Evolutionary conservation across 2,329 filamentous ascomycete genomes (phyloP).

Genomic region (Madurella fahalii): DNA sequence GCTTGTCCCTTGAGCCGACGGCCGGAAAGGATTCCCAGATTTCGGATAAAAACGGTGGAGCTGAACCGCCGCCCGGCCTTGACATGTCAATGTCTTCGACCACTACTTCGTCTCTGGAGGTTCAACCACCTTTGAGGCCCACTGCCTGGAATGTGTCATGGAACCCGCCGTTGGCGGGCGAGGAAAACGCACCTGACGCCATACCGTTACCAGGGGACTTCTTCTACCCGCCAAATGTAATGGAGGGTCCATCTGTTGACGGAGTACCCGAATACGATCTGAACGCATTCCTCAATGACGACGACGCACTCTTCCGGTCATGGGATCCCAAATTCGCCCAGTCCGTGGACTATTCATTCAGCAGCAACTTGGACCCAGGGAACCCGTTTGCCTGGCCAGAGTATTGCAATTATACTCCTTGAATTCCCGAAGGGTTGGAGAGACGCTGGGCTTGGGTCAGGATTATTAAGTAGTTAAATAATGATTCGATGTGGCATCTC

Average conservation of each 20-base stretch:
- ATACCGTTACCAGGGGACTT: conserved; percentile 6
- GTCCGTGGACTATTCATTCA: conserved; percentile 23
- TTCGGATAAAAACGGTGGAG: background rate
- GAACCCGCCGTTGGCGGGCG: background rate
- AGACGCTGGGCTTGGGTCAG: too few relatives aligned
- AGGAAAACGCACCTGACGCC: background rate
- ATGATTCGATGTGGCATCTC: too few relatives aligned
- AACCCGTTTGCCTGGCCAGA: conserved; percentile 23
- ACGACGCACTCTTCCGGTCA: conserved; percentile 19
- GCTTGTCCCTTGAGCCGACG: background rate
- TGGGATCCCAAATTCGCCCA: conserved; percentile 21
- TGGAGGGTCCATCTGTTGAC: background rate
- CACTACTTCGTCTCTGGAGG: background rate
- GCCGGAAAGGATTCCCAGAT: background rate
- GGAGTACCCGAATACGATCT: background rate
- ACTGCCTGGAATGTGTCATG: background rate
- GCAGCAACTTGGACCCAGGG: conserved; percentile 22
- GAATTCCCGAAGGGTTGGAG: background rate
- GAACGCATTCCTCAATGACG: conserved; percentile 9
- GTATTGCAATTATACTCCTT: conserved; percentile 7
- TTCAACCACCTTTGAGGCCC: background rate
- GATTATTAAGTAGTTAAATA: too few relatives aligned
- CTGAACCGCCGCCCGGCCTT: background rate
- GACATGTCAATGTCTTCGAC: background rate
- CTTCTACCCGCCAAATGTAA: background rate